Percentiles rank a stretch among this genome's conserved stretches.
phyloP scores from a whole-genome alignment of 345 rosid genomes.

The thale cress (Arabidopsis thaliana) region DNA sequence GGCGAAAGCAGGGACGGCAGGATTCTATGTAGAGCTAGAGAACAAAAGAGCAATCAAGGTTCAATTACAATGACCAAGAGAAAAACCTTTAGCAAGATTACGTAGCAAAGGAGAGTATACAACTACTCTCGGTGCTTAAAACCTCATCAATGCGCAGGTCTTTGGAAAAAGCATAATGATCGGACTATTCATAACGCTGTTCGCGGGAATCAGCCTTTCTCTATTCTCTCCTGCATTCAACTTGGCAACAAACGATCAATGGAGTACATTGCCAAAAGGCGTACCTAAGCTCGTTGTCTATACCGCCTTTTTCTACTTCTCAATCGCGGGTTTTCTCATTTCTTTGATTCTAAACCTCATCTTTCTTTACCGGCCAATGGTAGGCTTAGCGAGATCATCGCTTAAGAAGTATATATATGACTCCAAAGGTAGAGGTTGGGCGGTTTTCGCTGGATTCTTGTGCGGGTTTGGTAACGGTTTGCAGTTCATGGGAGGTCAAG shows the following conservation, averaged over 20 bases:
- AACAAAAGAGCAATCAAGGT: constrained; percentile 79
- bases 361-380: constrained; percentile 73
- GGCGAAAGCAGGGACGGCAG: constrained; percentile 60
- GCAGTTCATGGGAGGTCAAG: constrained; percentile 91
- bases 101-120: constrained; percentile 19
- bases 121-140: constrained; percentile 1
- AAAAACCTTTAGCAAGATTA: constrained; percentile 7
- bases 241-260: constrained; percentile 84
- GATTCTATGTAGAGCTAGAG: constrained; percentile 69
- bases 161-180: constrained; percentile 67
- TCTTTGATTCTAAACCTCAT: constrained; percentile 63
- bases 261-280: constrained; percentile 71
- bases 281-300: constrained; percentile 72
- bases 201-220: constrained; percentile 75
- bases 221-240: constrained; percentile 88
- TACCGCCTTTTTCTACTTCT: constrained; percentile 85
- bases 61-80: constrained; percentile 39
- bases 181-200: constrained; percentile 64
- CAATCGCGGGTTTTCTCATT: constrained; percentile 61
- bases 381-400: constrained; percentile 63
- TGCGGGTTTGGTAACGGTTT: constrained; percentile 90
- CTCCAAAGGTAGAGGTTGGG: constrained; percentile 82
- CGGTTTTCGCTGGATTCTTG: constrained; percentile 71
- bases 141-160: constrained; percentile 51
- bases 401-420: constrained; percentile 63